Percentiles rank a stretch among this genome's conserved stretches.
These are phyloP conservation scores for Fusarium begoniae DNA, from an alignment of 2,329 filamentous ascomycete genomes.

Conservation along the genomic window DNA sequence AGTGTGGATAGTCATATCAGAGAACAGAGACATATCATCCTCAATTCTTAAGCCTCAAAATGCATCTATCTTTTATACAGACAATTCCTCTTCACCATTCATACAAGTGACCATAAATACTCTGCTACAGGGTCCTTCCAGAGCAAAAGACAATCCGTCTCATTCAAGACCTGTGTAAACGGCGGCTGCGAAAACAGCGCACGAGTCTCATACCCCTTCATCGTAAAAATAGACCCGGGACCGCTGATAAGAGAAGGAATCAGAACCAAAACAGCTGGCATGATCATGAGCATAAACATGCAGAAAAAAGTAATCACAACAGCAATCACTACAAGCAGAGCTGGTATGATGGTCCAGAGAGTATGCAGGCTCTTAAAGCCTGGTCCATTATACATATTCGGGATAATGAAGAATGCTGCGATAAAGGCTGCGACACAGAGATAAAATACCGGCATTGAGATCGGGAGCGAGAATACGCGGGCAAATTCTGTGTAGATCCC, in stretches of 20 bases:
- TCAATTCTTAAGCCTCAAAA: too few species aligned
- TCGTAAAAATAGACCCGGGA: not conserved
- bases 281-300: not conserved
- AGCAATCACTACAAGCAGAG: rapidly evolving
- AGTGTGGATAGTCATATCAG: not conserved
- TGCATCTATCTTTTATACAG: not conserved
- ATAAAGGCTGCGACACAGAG: not conserved
- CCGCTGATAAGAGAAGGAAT: not conserved
- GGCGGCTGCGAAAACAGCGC: not conserved
- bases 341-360: not conserved
- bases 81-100: not conserved
- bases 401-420: rapidly evolving
- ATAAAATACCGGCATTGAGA: not conserved
- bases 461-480: not conserved
- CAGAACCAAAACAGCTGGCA: not conserved
- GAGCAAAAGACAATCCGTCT: not conserved
- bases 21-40: not conserved
- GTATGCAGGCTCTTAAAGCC: not conserved
- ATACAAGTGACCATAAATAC: conserved; percentile 20
- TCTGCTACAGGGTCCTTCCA: conserved; percentile 22
- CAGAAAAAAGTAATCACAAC: not conserved
- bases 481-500: not conserved
- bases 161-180: not conserved
- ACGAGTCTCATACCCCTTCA: not conserved
- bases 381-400: not conserved